Evolutionary conservation across 176 grass and related monocot genomes (phyloP), one percentile per base, ranked within the genome.

Genomic region (Avena eriantha): DNA sequence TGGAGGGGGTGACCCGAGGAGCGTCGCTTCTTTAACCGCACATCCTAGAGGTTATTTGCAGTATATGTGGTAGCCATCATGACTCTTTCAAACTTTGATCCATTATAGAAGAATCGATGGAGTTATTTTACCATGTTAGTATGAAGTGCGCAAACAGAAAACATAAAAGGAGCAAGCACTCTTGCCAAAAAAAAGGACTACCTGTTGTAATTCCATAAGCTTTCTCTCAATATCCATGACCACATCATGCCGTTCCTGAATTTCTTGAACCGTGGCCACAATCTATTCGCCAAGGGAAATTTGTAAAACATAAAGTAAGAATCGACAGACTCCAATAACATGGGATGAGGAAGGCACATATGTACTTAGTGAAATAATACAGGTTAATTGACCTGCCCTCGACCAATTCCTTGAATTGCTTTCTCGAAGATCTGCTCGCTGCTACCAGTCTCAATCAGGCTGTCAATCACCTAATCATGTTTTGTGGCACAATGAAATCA

Each of bases 151-250:
- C 39, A 78, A 56, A n/a, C 12, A 36, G 19, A 36, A 8, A 60
- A 57, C 5, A 29, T 2, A 13, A 80, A 75, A 39, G 0, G 4
- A 23, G 39, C 39, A 33, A 23, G 39, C 21, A 33, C 26, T 77
- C 49, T 29, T 90, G 26, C 15, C 7, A 14, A 46, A 88, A 66
- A 15, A 34, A 56, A 19, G 5, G 15, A 33, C 5, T 78, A 95
- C 96, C 93, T 94, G 90, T 74, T 98, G 93, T 22, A 98, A 70
- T 34, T 98, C 96, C 11, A 91, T 84, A 64, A 95, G 90, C 61
- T 80, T 94, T 83, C 94, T 98, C 73, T 98, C 93, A 58, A 98
- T 95, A 83, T 98, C 96, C 90, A 88, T 90, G 64, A 91, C 92
- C 50, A 87, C 79, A 76, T 98, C 93, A 84, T 98, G 91, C 70